Conservation (phyloP, 2,329 filamentous ascomycete species). For the Colletotrichum trifolii region DNA sequence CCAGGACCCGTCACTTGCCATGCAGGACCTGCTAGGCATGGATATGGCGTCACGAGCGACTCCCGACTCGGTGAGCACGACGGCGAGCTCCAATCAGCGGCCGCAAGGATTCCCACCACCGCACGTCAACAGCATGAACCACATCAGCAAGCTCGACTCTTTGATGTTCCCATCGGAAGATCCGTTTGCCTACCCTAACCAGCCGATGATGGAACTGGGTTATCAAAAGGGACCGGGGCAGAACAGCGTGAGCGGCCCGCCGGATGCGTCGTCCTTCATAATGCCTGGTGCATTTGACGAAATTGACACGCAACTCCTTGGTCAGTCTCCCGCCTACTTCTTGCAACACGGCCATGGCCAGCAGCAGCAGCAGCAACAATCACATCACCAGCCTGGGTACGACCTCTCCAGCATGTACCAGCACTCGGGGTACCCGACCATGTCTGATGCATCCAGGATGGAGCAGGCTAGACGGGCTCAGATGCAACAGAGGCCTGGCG, state of each 20-base stretch:
- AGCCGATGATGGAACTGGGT: conserved; percentile 73
- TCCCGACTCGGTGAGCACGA: conserved; percentile 56
- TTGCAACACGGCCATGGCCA: conserved; percentile 64
- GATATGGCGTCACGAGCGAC: conserved; percentile 57
- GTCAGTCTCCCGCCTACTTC: conserved; percentile 77
- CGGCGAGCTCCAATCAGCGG: conserved; percentile 49
- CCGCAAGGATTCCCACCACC: conserved; percentile 42
- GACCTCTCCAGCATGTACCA: conserved; percentile 37
- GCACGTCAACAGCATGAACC: conserved; percentile 50
- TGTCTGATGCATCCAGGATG: conserved; percentile 33
- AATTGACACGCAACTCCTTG: conserved; percentile 78
- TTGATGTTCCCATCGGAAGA: conserved; percentile 86
- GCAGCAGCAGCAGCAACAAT: conserved; percentile 43
- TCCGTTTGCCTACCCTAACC: conserved; percentile 83
- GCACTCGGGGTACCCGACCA: conserved; percentile 32
- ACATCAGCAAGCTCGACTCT: conserved; percentile 76
- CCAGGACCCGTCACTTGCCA: conserved; percentile 49
- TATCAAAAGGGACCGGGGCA: conserved; percentile 49
- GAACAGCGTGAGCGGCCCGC: conserved; percentile 47
- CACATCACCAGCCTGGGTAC: conserved; percentile 36
- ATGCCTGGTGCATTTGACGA: conserved; percentile 68
- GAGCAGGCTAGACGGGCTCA: conserved; percentile 35
- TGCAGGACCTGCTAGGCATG: conserved; percentile 58
- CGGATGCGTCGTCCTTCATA: conserved; percentile 58
- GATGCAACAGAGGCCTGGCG: conserved; percentile 36